phyloP scores from a whole-genome alignment of 768 basidiomycete genomes.

The Basidioascus undulatus region DNA sequence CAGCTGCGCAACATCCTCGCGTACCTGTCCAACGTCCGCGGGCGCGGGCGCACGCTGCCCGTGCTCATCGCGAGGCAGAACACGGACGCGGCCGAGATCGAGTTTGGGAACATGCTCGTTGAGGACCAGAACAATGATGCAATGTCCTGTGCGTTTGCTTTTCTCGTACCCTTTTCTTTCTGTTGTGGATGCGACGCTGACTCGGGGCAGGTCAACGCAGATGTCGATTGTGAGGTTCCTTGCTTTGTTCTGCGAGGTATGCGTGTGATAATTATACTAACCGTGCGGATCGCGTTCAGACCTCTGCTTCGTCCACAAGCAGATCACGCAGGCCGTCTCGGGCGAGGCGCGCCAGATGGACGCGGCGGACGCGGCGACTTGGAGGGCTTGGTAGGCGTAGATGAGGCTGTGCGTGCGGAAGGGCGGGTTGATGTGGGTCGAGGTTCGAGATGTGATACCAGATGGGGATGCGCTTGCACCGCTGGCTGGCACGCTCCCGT shows the following conservation, averaged over 20 bases:
- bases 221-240: slow-evolving; percentile 15
- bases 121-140: slow-evolving; percentile 96
- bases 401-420: background rate
- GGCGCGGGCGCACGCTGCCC: slow-evolving; percentile 16
- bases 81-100: slow-evolving; percentile 73
- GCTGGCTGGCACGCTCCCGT: background rate
- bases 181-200: background rate
- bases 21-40: slow-evolving; percentile 23
- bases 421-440: background rate
- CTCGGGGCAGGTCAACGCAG: background rate
- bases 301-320: slow-evolving; percentile 22
- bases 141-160: slow-evolving; percentile 75
- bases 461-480: background rate
- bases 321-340: slow-evolving; percentile 20
- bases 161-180: slow-evolving; percentile 18
- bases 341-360: background rate
- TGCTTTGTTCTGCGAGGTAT: background rate
- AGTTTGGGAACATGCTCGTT: slow-evolving; percentile 88
- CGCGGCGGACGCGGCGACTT: background rate
- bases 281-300: slow-evolving; percentile 12
- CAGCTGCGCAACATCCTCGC: slow-evolving; percentile 73
- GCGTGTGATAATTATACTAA: background rate
- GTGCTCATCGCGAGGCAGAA: slow-evolving; percentile 69
- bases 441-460: background rate
- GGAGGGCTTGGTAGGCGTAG: background rate